Evolutionary conservation across 768 basidiomycete species (phyloP).

Genomic region (Wakefieldia striispora): DNA sequence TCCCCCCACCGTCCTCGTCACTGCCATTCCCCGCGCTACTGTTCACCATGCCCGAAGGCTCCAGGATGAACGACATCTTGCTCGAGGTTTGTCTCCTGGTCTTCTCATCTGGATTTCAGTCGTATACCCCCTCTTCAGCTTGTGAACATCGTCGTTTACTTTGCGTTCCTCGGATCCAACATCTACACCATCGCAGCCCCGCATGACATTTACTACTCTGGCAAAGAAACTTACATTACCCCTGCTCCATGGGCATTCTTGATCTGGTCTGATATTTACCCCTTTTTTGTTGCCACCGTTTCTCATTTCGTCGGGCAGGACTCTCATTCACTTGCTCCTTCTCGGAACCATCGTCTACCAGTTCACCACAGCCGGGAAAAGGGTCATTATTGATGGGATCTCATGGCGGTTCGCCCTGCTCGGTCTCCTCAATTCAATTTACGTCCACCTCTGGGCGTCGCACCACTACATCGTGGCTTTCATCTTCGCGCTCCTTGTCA

Average conservation of each 20-base stretch:
- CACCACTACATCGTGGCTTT: constrained; percentile 81
- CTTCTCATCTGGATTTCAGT: background rate
- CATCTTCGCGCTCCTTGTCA: constrained; percentile 84
- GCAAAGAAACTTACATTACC: constrained; percentile 89
- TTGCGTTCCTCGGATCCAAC: constrained; percentile 87
- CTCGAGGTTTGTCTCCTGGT: constrained; percentile 57
- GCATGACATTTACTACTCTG: constrained; percentile 63
- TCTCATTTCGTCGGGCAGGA: constrained; percentile 45
- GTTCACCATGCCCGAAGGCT: constrained; percentile 48
- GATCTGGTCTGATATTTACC: constrained; percentile 61
- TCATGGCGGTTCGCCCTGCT: constrained; percentile 91
- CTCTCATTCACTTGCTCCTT: constrained; percentile 85
- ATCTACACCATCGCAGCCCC: constrained; percentile 82
- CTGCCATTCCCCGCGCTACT: background rate
- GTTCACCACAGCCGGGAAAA: constrained; percentile 76
- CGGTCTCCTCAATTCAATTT: constrained; percentile 82
- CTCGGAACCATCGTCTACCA: constrained; percentile 91
- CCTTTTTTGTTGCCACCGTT: background rate
- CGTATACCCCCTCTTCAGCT: constrained; percentile 40
- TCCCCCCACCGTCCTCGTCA: constrained; percentile 5
- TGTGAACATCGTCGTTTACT: constrained; percentile 78
- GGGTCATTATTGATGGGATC: constrained; percentile 79
- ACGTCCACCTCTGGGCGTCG: constrained; percentile 82
- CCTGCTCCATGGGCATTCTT: constrained; percentile 93
- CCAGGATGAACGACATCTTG: constrained; percentile 76